Evolutionary conservation across 73 alveolate genomes (phyloP).

Genomic region (Blepharisma stoltei): DNA sequence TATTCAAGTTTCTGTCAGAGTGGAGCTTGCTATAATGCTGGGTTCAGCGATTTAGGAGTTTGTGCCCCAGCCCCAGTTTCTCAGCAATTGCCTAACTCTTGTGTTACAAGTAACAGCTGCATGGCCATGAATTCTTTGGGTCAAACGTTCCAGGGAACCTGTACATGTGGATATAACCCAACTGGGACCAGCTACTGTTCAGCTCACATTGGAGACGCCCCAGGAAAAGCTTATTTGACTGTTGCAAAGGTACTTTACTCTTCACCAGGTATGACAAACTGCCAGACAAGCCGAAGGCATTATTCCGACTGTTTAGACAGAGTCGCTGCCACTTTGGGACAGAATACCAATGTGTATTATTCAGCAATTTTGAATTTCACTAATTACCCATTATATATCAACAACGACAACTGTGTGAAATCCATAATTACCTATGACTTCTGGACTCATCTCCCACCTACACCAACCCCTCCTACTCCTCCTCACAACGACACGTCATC

Average conservation of each 20-base stretch:
- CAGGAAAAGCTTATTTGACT: background rate
- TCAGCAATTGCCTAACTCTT: background rate
- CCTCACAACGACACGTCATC: no score
- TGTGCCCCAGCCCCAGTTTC: constrained; percentile 19
- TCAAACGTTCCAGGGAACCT: background rate
- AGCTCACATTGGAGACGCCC: background rate
- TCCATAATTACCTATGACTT: background rate
- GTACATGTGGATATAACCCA: constrained; percentile 3
- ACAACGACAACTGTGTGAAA: constrained; percentile 7
- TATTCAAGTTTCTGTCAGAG: background rate
- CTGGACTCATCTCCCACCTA: background rate
- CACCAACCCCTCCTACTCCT: no score
- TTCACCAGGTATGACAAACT: background rate
- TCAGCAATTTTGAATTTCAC: constrained; percentile 10
- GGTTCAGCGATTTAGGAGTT: background rate
- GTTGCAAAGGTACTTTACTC: background rate
- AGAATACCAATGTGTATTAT: background rate
- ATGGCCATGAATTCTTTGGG: background rate
- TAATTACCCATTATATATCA: constrained; percentile 13
- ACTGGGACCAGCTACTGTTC: constrained; percentile 9
- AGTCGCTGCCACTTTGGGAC: background rate
- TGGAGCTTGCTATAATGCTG: background rate
- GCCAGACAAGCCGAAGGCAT: background rate
- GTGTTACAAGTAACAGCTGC: background rate
- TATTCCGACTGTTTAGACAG: background rate